phyloP scores from a whole-genome alignment of 805 yeast species.

The Kuraishia piskuri region DNA sequence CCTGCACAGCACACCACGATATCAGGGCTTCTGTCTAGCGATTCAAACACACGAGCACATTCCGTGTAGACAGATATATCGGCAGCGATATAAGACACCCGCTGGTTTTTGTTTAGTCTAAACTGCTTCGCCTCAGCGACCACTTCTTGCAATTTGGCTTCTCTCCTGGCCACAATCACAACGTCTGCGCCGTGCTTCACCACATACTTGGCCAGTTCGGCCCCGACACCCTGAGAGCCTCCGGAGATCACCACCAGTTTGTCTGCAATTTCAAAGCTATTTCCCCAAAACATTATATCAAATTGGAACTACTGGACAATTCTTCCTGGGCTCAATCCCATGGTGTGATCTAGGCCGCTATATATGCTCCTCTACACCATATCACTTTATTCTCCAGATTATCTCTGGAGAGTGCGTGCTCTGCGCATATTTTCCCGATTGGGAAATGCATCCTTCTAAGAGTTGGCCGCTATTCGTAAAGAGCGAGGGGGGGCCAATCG shows the following conservation, averaged over 20 bases:
- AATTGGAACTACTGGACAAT: too few relatives aligned
- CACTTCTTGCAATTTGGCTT: slow-evolving; percentile 42
- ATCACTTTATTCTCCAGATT: not conserved
- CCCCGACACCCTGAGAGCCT: slow-evolving; percentile 92
- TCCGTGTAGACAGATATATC: slow-evolving; percentile 55
- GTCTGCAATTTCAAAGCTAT: slow-evolving; percentile 26
- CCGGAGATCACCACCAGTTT: slow-evolving; percentile 75
- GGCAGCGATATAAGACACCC: slow-evolving; percentile 39
- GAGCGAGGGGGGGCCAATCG: too few relatives aligned
- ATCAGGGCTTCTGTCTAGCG: slow-evolving; percentile 46
- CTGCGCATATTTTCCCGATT: not conserved
- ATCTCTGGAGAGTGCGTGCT: not conserved
- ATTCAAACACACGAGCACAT: slow-evolving; percentile 36
- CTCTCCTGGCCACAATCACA: slow-evolving; percentile 71
- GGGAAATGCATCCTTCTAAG: not conserved
- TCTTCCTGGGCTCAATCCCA: too few relatives aligned
- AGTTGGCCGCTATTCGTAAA: not conserved
- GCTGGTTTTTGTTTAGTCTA: slow-evolving; percentile 21
- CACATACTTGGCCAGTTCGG: slow-evolving; percentile 58
- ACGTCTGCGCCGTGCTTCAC: slow-evolving; percentile 67
- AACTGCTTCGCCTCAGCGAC: slow-evolving; percentile 31
- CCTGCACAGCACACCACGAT: slow-evolving; percentile 85
- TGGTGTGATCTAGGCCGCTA: too few relatives aligned
- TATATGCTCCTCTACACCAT: not conserved
- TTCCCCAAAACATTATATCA: not conserved